Conservation (phyloP, 768 basidiomycete species). For the Macrolepiota dolichaula region DNA sequence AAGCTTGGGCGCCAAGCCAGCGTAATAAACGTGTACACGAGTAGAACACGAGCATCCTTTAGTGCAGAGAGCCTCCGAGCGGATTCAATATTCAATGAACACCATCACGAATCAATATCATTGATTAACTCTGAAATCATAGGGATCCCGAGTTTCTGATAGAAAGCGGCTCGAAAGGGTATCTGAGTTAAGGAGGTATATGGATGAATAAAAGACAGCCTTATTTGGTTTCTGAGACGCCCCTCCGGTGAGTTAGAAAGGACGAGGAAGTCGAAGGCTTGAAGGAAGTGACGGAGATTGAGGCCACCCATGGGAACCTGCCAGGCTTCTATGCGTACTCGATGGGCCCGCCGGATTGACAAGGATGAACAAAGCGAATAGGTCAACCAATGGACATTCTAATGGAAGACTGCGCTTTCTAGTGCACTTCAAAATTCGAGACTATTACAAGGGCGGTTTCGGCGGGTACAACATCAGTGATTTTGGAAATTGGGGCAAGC, state of each 20-base stretch:
- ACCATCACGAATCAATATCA: not conserved
- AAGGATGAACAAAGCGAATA: not conserved
- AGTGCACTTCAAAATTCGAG: not conserved
- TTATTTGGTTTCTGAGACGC: not conserved
- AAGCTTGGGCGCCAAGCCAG: not conserved
- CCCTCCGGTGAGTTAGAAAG: not conserved
- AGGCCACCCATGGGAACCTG: not conserved
- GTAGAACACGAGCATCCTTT: not conserved
- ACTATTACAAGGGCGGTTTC: too few relatives aligned
- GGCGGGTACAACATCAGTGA: too few relatives aligned
- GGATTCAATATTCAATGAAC: slow-evolving; percentile 7
- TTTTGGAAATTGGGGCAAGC: not conserved
- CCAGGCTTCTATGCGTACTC: not conserved
- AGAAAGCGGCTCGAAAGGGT: not conserved
- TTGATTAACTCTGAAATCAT: not conserved
- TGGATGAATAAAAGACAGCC: not conserved
- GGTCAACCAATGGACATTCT: not conserved
- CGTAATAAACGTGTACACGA: not conserved
- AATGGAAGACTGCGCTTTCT: not conserved
- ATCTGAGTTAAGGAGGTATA: not conserved
- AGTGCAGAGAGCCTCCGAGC: not conserved
- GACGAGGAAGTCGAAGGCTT: not conserved
- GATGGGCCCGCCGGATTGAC: too few relatives aligned
- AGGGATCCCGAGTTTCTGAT: slow-evolving; percentile 1
- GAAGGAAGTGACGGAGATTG: slow-evolving; percentile 1